These are phyloP conservation scores for Boletus sp. DNA, from an alignment of 1,284 basidiomycete genomes.

Conservation along the genomic window DNA sequence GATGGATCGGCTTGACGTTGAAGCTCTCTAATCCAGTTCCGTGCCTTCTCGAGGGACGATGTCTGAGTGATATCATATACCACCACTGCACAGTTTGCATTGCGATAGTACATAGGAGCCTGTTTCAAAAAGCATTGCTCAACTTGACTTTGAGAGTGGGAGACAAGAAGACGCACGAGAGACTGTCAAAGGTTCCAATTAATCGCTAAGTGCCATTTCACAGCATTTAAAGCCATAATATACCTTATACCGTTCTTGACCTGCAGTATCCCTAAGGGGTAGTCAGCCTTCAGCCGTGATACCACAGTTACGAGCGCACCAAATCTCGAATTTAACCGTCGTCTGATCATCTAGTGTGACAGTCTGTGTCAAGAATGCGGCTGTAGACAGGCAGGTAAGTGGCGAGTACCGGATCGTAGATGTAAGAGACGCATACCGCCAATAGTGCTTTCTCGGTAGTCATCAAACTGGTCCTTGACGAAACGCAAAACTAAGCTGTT, in stretches of 20 bases:
- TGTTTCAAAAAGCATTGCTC: slow-evolving; percentile 34
- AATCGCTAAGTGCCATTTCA: slow-evolving; percentile 1
- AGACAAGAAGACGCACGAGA: slow-evolving; percentile 50
- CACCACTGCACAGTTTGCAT: slow-evolving; percentile 86
- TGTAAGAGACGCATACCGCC: slow-evolving; percentile 58
- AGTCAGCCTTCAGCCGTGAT: slow-evolving; percentile 6
- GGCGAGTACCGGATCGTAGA: slow-evolving; percentile 16
- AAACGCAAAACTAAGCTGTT: slow-evolving; percentile 90
- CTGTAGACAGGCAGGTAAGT: slow-evolving; percentile 45
- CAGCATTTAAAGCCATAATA: slow-evolving; percentile 27
- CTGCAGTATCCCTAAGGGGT: slow-evolving; percentile 80
- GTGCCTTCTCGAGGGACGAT: slow-evolving; percentile 91
- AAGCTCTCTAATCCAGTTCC: slow-evolving; percentile 95
- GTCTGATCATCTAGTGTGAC: slow-evolving; percentile 89
- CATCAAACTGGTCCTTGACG: slow-evolving; percentile 97
- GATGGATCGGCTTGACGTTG: slow-evolving; percentile 97
- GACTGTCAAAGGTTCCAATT: slow-evolving; percentile 47
- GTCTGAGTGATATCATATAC: slow-evolving; percentile 89
- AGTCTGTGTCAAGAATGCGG: slow-evolving; percentile 96
- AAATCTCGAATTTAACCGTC: slow-evolving; percentile 97
- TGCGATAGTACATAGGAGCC: slow-evolving; percentile 95
- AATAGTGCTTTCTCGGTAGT: slow-evolving; percentile 92
- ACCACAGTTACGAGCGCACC: slow-evolving; percentile 55
- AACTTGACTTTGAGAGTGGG: slow-evolving; percentile 9
- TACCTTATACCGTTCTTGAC: slow-evolving; percentile 92